Evolutionary conservation across 2,329 filamentous ascomycete species (phyloP).

Genomic region (Escovopsis sp.): DNA sequence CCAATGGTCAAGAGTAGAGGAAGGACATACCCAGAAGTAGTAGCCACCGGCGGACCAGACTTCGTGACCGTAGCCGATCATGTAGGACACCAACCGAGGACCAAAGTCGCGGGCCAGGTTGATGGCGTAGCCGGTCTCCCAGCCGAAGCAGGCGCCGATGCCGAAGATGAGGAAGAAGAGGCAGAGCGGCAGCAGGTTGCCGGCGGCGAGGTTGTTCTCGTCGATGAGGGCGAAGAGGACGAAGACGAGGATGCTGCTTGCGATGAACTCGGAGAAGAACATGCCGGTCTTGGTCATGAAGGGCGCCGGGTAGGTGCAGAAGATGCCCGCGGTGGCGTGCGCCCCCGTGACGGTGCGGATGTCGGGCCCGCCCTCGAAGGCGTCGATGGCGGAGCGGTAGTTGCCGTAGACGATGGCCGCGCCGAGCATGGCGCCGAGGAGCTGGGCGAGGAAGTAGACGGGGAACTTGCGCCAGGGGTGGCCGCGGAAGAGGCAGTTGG

Average conservation of each 20-base stretch:
- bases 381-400: slow-evolving; percentile 48
- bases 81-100: slow-evolving; percentile 49
- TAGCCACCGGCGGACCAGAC: slow-evolving; percentile 54
- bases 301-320: slow-evolving; percentile 54
- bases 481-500: slow-evolving; percentile 52
- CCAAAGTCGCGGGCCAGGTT: slow-evolving; percentile 61
- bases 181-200: slow-evolving; percentile 38
- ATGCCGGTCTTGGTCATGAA: slow-evolving; percentile 52
- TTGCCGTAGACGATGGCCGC: slow-evolving; percentile 46
- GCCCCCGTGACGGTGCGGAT: slow-evolving; percentile 44
- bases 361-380: slow-evolving; percentile 42
- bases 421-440: slow-evolving; percentile 51
- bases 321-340: slow-evolving; percentile 53
- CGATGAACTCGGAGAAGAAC: slow-evolving; percentile 59
- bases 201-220: slow-evolving; percentile 38
- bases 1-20: no score
- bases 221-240: slow-evolving; percentile 56
- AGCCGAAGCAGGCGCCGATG: slow-evolving; percentile 57
- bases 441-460: slow-evolving; percentile 49
- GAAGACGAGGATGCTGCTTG: slow-evolving; percentile 53
- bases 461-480: slow-evolving; percentile 57
- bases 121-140: slow-evolving; percentile 64
- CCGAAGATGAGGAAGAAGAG: slow-evolving; percentile 62
- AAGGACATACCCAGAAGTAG: slow-evolving; percentile 50
- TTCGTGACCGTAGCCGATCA: slow-evolving; percentile 50